Evolutionary conservation across 345 rosid genomes (phyloP), one percentile per base, ranked within the genome.

Genomic region (Corchorus capsularis): DNA sequence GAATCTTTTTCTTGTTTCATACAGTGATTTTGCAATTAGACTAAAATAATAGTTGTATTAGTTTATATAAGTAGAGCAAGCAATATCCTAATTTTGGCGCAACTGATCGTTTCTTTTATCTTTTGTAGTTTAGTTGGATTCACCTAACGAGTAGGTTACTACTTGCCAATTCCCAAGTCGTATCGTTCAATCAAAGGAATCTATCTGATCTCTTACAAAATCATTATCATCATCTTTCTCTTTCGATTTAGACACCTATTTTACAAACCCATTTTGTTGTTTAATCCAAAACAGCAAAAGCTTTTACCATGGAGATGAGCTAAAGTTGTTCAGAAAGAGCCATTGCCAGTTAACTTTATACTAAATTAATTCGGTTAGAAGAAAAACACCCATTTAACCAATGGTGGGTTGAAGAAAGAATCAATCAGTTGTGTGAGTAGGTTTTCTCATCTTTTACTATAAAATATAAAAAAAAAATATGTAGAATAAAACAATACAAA

Each of bases 401-500:
- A 41, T n/a, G 47, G 12, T 5, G 1, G 67, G 8, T 63, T 63
- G 16, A 0, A 8, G 14, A 2, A 63, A 17, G 68, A 37, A 39
- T 63, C 6, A 60, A 32, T 13, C 3, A 4, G 17, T 60, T 60
- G 39, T 60, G 39, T 47, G 43, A 39, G 43, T 39, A 39, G 43
- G 43, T 3, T 4, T 6, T 39, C 43, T 39, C 43, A 39, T 39
- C 46, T 16, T 32, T 27, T 3, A 32, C 22, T 50, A 34, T 50
- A 59, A 50, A 27, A 27, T 27, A 69, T 16, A 34, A 10, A n/a
- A n/a, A n/a, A n/a, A n/a, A n/a, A 2, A 43, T 16, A 34, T 27
- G 27, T 27, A 27, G 27, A 27, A 27, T 52, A 17, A 70, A 53
- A 52, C 32, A 70, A 17, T 70, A 70, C 74, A 75, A 78, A 83